Evolutionary conservation across 192 early-diverging fungal genomes (phyloP).

Genomic region (Funneliformis mosseae): DNA sequence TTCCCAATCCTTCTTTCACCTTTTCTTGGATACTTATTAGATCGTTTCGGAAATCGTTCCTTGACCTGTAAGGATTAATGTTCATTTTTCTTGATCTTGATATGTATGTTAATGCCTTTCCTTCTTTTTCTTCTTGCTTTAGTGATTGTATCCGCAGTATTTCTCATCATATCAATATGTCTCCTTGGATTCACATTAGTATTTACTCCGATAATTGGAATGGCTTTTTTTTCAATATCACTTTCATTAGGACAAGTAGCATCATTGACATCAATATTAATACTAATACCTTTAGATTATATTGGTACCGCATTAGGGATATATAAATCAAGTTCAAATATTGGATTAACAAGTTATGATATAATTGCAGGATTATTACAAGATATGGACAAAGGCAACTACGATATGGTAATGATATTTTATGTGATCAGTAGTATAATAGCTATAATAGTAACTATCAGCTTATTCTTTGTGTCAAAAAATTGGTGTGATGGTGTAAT

Average conservation of each 20-base stretch:
- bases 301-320: conserved; percentile 5
- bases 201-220: not conserved
- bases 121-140: not conserved
- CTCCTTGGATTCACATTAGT: not conserved
- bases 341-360: not conserved
- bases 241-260: not conserved
- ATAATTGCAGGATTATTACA: conserved; percentile 3
- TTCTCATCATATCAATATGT: not conserved
- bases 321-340: not conserved
- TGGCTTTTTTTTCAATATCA: conserved; percentile 3
- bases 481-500: not conserved
- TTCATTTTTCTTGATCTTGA: too few relatives aligned
- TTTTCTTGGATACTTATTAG: conserved; percentile 61
- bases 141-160: not conserved
- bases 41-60: conserved; percentile 58
- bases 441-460: not conserved
- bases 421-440: not conserved
- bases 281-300: conserved; percentile 16
- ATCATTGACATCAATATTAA: not conserved
- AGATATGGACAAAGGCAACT: not conserved
- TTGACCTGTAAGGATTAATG: conserved; percentile 35
- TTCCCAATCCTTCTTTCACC: conserved; percentile 66
- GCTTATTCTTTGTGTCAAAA: not conserved
- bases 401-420: not conserved
- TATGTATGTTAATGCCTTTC: too few relatives aligned